A percentile compares a stretch with the other conserved stretches of the same genome.
phyloP scores from a whole-genome alignment of 2,329 filamentous ascomycete species.

The Nannizziopsis barbatae region DNA sequence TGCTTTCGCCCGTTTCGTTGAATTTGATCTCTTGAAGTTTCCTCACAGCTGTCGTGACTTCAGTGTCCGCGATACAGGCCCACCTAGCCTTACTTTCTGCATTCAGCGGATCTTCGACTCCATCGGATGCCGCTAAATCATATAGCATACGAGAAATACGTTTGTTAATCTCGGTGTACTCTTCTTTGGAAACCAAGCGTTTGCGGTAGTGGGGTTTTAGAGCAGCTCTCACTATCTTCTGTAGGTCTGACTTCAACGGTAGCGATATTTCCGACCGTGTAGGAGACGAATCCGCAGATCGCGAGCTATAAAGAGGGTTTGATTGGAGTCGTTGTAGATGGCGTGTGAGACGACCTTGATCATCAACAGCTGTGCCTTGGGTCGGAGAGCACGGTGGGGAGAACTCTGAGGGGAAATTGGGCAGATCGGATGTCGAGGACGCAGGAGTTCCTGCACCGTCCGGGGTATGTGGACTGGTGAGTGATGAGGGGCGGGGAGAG shows the following conservation, averaged over 20 bases:
- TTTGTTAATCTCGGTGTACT: constrained; percentile 87
- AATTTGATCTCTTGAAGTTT: constrained; percentile 20
- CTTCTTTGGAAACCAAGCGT: constrained; percentile 68
- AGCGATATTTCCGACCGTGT: constrained; percentile 57
- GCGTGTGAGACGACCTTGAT: constrained; percentile 14
- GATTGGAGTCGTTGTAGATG: constrained; percentile 9
- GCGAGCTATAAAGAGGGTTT: constrained; percentile 23
- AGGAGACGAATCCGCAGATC: constrained; percentile 57
- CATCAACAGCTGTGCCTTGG: neutral
- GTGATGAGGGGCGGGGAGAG: constrained; percentile 55
- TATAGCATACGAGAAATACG: constrained; percentile 82
- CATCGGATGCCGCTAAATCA: constrained; percentile 48
- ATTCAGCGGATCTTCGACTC: constrained; percentile 42
- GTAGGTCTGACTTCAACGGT: constrained; percentile 77
- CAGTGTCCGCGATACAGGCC: constrained; percentile 64
- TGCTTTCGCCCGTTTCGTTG: constrained; percentile 15
- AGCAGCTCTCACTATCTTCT: constrained; percentile 72
- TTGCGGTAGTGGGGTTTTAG: constrained; percentile 74
- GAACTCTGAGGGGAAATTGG: constrained; percentile 64
- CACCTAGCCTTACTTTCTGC: constrained; percentile 56
- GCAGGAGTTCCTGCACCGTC: constrained; percentile 55
- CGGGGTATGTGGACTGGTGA: constrained; percentile 50
- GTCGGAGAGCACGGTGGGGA: constrained; percentile 47
- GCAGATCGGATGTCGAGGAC: constrained; percentile 60
- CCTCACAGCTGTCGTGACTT: constrained; percentile 64